Evolutionary conservation across 192 early-diverging fungal species (phyloP).

Genomic region (Coemansia sp.): DNA sequence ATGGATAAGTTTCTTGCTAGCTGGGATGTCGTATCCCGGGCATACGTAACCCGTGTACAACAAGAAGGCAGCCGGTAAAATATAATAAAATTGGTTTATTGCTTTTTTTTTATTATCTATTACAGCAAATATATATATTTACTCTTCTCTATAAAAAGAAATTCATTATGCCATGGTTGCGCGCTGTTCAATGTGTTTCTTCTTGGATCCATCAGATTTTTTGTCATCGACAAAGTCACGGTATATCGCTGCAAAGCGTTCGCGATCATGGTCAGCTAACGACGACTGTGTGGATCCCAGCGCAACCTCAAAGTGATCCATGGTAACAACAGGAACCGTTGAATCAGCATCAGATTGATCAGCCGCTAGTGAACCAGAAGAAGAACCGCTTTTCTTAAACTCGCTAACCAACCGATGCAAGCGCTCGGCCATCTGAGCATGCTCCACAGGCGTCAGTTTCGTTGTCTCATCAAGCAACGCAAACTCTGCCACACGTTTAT

Average conservation of each 20-base stretch:
- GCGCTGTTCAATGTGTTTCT: slow-evolving; percentile 36
- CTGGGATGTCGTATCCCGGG: slow-evolving; percentile 79
- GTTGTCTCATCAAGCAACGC: not conserved
- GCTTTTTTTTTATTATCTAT: not conserved
- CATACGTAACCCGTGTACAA: slow-evolving; percentile 74
- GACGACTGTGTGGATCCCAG: slow-evolving; percentile 30
- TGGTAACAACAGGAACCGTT: slow-evolving; percentile 21
- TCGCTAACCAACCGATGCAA: slow-evolving; percentile 11
- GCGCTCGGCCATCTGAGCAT: slow-evolving; percentile 22
- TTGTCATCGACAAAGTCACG: slow-evolving; percentile 52
- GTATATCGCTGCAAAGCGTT: slow-evolving; percentile 41
- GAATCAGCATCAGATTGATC: not conserved
- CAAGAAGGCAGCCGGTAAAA: slow-evolving; percentile 46
- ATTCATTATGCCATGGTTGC: slow-evolving; percentile 44
- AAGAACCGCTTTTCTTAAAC: not conserved
- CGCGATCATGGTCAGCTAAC: slow-evolving; percentile 24
- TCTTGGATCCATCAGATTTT: slow-evolving; percentile 21
- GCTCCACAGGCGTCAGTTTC: slow-evolving; percentile 18
- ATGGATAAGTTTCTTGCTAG: slow-evolving; percentile 86
- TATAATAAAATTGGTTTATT: not conserved
- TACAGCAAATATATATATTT: not conserved
- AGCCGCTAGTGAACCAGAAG: not conserved
- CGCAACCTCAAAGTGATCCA: slow-evolving; percentile 31
- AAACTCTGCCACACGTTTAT: slow-evolving; percentile 11
- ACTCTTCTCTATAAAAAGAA: not conserved